phyloP scores from a whole-genome alignment of 306 rosid species.

The Prunus dulcis region DNA sequence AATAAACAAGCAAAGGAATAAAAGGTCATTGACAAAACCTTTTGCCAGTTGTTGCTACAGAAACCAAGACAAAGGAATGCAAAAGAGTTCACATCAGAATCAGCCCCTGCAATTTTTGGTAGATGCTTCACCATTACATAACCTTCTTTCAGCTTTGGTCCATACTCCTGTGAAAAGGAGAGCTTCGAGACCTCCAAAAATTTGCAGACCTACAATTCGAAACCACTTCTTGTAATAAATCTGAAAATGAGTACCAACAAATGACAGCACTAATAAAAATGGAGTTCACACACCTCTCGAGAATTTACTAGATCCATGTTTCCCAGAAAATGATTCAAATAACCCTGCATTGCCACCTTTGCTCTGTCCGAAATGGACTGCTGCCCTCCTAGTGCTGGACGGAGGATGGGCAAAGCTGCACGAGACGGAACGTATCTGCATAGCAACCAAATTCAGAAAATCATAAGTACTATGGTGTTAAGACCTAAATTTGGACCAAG shows the following conservation, averaged over 20 bases:
- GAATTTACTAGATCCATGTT: slow-evolving; percentile 83
- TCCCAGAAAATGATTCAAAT: slow-evolving; percentile 78
- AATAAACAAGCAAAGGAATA: background rate
- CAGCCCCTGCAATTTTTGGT: slow-evolving; percentile 25
- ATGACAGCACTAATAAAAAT: background rate
- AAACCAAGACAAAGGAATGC: slow-evolving; percentile 14
- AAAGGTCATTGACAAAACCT: slow-evolving; percentile 29
- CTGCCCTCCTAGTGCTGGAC: slow-evolving; percentile 75
- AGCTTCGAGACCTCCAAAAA: slow-evolving; percentile 55
- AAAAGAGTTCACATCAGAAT: slow-evolving; percentile 32
- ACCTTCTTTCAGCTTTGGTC: slow-evolving; percentile 56
- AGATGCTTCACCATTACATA: slow-evolving; percentile 51
- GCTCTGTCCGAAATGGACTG: slow-evolving; percentile 69
- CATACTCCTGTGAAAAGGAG: slow-evolving; percentile 45
- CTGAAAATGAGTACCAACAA: background rate
- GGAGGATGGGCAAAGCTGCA: slow-evolving; percentile 81
- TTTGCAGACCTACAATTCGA: slow-evolving; percentile 42
- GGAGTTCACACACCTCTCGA: slow-evolving; percentile 55
- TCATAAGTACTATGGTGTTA: background rate
- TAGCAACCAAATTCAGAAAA: slow-evolving; percentile 15
- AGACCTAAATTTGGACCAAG: slow-evolving; percentile 1
- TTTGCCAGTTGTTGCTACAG: slow-evolving; percentile 43
- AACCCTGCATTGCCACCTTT: slow-evolving; percentile 82
- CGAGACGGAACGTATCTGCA: slow-evolving; percentile 76
- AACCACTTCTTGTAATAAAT: background rate